Evolutionary conservation across 768 basidiomycete species (phyloP).

Genomic region (Russula olivacea): DNA sequence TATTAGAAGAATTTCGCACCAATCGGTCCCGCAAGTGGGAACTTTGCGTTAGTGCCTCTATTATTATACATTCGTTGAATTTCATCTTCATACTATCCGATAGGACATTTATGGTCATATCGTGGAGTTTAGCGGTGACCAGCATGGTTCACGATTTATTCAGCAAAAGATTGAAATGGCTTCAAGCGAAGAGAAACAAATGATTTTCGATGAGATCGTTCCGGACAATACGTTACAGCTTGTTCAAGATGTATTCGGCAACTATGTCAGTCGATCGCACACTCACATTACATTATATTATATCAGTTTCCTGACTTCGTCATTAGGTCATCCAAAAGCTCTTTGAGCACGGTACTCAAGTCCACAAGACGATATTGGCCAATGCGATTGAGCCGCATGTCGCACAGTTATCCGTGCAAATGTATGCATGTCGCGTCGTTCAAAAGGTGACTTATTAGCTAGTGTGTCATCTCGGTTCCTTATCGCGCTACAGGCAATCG

Average conservation of each 20-base stretch:
- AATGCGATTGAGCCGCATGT: slow-evolving; percentile 73
- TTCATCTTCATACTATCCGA: slow-evolving; percentile 6
- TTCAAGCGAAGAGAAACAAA: slow-evolving; percentile 69
- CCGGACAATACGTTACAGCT: slow-evolving; percentile 68
- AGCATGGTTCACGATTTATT: slow-evolving; percentile 97
- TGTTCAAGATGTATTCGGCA: slow-evolving; percentile 91
- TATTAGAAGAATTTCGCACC: slow-evolving; percentile 80
- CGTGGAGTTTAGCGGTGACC: slow-evolving; percentile 90
- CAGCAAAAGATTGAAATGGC: slow-evolving; percentile 80
- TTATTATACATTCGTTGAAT: background rate
- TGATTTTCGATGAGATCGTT: slow-evolving; percentile 82
- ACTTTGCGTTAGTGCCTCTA: slow-evolving; percentile 41
- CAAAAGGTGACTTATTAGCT: slow-evolving; percentile 61
- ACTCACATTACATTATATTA: background rate
- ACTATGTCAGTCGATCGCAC: slow-evolving; percentile 60
- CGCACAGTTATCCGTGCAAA: slow-evolving; percentile 72
- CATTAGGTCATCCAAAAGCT: slow-evolving; percentile 86
- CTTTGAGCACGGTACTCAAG: slow-evolving; percentile 77
- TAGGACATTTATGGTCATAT: slow-evolving; percentile 84
- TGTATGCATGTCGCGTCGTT: slow-evolving; percentile 95
- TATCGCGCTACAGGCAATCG: slow-evolving; percentile 59
- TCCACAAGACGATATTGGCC: slow-evolving; percentile 66
- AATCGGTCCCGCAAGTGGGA: slow-evolving; percentile 80
- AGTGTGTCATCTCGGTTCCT: slow-evolving; percentile 13
- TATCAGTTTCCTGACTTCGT: slow-evolving; percentile 14